phyloP scores from a whole-genome alignment of 2,329 filamentous ascomycete species.

The Ascochyta koolunga region DNA sequence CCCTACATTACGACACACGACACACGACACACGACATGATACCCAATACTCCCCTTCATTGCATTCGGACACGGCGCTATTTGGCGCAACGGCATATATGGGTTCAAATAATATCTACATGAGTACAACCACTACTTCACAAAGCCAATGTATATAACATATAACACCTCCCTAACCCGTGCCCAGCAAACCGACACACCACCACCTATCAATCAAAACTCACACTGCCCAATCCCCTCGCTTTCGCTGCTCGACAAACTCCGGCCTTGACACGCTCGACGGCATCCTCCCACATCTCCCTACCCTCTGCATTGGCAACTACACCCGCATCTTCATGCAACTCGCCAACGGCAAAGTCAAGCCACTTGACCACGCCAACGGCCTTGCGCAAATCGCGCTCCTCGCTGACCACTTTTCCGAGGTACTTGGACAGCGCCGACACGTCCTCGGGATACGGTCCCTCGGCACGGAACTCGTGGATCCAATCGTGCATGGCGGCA shows the following conservation, averaged over 20 bases:
- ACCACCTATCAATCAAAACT: constrained; percentile 26
- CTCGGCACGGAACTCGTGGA: constrained; percentile 70
- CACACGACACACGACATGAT: constrained; percentile 3
- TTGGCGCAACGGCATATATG: background rate
- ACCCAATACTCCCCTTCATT: constrained; percentile 1
- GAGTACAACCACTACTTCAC: background rate
- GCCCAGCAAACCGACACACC: too few relatives aligned
- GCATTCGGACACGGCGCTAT: background rate
- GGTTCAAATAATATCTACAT: background rate
- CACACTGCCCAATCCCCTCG: constrained; percentile 55
- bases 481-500: constrained; percentile 77
- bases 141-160: too few relatives aligned
- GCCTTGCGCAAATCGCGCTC: constrained; percentile 82
- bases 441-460: constrained; percentile 84
- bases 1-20: background rate
- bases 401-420: constrained; percentile 72
- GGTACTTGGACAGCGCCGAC: constrained; percentile 73
- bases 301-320: constrained; percentile 3
- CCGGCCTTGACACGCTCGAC: constrained; percentile 49
- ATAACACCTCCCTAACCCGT: too few relatives aligned
- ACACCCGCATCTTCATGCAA: constrained; percentile 3
- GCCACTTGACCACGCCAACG: constrained; percentile 71
- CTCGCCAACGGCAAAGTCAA: constrained; percentile 49
- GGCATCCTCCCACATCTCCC: constrained; percentile 44
- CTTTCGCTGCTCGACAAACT: constrained; percentile 51